Percentiles rank a stretch among this genome's conserved stretches.
phyloP scores from a whole-genome alignment of 108 stramenopile genomes.

The Skeletonema tropicum region DNA sequence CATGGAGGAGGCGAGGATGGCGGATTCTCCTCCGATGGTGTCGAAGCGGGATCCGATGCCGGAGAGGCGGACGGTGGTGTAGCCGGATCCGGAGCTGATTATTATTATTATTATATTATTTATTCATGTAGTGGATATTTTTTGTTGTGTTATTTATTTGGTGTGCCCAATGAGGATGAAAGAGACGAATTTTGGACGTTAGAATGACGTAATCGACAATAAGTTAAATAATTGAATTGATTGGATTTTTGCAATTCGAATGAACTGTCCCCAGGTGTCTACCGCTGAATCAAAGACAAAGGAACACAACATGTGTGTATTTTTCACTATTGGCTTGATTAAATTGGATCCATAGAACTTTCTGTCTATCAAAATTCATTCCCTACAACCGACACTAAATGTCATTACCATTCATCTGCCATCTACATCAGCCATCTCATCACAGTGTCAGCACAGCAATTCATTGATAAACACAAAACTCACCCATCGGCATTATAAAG shows the following conservation, averaged over 20 bases:
- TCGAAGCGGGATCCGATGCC: slow-evolving; percentile 35
- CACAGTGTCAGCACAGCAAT: not conserved
- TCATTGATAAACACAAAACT: not conserved
- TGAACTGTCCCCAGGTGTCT: not conserved
- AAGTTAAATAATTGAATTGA: no score
- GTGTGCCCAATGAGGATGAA: not conserved
- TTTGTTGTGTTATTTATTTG: not conserved
- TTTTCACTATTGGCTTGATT: no score
- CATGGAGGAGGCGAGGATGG: slow-evolving; percentile 31
- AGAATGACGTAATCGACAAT: not conserved
- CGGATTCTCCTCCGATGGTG: slow-evolving; percentile 33
- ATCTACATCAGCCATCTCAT: no score
- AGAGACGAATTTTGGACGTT: not conserved
- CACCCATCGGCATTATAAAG: slow-evolving; percentile 12
- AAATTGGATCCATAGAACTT: no score
- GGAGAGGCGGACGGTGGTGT: slow-evolving; percentile 35
- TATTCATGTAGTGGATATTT: not conserved
- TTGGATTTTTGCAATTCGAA: no score
- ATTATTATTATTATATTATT: not conserved
- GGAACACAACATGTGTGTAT: no score
- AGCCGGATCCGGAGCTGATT: slow-evolving; percentile 13
- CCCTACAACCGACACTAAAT: no score
- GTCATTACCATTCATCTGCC: no score
- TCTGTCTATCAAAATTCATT: no score
- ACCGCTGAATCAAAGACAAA: not conserved